Percentiles rank a stretch among this genome's conserved stretches.
Evolutionary conservation across 2,329 filamentous ascomycete genomes (phyloP).

Genomic region (Claviceps sp.): DNA sequence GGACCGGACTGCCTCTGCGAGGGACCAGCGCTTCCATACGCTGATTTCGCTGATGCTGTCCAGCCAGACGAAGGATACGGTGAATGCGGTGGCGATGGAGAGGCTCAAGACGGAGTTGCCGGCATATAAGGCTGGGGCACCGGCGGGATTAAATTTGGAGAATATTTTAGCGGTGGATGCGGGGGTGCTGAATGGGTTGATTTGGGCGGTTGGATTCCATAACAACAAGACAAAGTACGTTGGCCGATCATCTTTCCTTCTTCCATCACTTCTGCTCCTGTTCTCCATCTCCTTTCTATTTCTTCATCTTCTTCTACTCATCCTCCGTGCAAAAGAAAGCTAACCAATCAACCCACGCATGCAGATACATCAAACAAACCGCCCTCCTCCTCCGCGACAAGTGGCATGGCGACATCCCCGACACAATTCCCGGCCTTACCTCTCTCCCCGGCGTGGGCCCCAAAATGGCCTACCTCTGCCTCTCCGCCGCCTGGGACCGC

Average conservation of each 20-base stretch:
- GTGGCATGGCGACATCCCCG: slow-evolving; percentile 64
- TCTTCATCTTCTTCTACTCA: neutral
- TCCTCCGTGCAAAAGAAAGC: neutral
- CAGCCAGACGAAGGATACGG: slow-evolving; percentile 86
- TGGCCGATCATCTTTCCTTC: neutral
- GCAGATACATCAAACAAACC: slow-evolving; percentile 54
- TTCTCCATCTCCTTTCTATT: neutral
- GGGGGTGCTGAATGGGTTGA: slow-evolving; percentile 54
- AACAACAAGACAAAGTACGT: slow-evolving; percentile 70
- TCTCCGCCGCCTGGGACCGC: slow-evolving; percentile 55
- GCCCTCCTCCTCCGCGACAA: slow-evolving; percentile 60
- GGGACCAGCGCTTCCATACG: slow-evolving; percentile 67
- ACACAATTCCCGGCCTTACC: slow-evolving; percentile 61
- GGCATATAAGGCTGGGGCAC: slow-evolving; percentile 29
- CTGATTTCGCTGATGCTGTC: slow-evolving; percentile 82
- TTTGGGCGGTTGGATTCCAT: slow-evolving; percentile 80
- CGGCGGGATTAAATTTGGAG: slow-evolving; percentile 52
- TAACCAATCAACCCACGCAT: neutral
- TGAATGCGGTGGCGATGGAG: slow-evolving; percentile 72
- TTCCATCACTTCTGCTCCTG: neutral
- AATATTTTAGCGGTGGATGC: slow-evolving; percentile 64
- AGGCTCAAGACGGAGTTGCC: slow-evolving; percentile 63
- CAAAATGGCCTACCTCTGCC: slow-evolving; percentile 87
- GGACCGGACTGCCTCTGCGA: slow-evolving; percentile 31
- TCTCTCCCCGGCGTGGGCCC: slow-evolving; percentile 78